Conservation (phyloP, 805 yeast species). For the Wickerhamomyces chaumierensis region DNA sequence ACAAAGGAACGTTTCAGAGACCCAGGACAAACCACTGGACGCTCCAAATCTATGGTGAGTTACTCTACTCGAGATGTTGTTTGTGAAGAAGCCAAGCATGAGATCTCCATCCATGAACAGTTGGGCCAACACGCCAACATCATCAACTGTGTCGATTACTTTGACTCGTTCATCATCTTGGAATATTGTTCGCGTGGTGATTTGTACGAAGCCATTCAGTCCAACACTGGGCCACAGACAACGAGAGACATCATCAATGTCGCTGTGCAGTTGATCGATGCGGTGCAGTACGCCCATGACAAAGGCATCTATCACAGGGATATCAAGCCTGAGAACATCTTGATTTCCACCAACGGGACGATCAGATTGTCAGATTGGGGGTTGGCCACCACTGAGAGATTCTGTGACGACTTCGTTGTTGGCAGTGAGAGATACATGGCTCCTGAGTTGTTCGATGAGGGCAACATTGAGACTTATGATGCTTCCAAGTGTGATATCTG, state of each 20-base stretch:
- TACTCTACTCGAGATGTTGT: constrained; percentile 23
- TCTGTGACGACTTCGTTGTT: constrained; percentile 67
- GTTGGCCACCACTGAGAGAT: constrained; percentile 39
- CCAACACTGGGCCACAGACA: constrained; percentile 43
- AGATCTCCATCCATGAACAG: constrained; percentile 51
- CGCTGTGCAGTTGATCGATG: constrained; percentile 52
- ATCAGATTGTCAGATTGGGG: constrained; percentile 73
- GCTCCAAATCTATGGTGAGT: constrained; percentile 21
- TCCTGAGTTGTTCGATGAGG: constrained; percentile 71
- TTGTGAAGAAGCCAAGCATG: constrained; percentile 53
- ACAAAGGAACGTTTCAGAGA: not conserved
- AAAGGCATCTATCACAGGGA: constrained; percentile 71
- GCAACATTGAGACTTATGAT: constrained; percentile 47
- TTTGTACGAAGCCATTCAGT: constrained; percentile 66
- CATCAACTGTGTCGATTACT: constrained; percentile 47
- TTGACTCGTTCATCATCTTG: constrained; percentile 60
- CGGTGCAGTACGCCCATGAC: constrained; percentile 65
- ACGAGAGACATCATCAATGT: constrained; percentile 39
- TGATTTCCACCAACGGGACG: constrained; percentile 41
- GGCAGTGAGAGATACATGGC: constrained; percentile 94
- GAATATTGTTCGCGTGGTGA: constrained; percentile 88
- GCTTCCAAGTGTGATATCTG: constrained; percentile 80
- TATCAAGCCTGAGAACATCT: constrained; percentile 69
- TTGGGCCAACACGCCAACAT: constrained; percentile 50
- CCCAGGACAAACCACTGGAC: constrained; percentile 15